Conservation (phyloP, 306 rosid species). For the Astragalus glycyphyllos region DNA sequence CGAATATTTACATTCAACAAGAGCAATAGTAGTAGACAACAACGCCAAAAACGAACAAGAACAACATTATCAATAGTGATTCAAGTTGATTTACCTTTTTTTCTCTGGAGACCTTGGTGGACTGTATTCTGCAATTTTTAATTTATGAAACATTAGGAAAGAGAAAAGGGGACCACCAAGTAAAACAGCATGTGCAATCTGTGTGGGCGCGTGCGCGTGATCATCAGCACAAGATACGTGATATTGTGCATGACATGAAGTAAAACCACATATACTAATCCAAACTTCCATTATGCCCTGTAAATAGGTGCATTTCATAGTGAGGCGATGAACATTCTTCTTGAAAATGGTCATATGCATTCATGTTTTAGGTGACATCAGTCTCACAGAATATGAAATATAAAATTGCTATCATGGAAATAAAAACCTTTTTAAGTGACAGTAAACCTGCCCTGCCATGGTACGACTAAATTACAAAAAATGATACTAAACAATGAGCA, state of each 20-base stretch:
- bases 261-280: constrained; percentile 19
- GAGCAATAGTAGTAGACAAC: constrained; percentile 28
- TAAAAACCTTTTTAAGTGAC: constrained; percentile 20
- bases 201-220: neutral
- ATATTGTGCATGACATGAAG: constrained; percentile 11
- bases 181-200: constrained; percentile 27
- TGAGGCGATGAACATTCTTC: constrained; percentile 27
- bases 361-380: constrained; percentile 34
- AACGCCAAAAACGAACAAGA: constrained; percentile 18
- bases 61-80: constrained; percentile 18
- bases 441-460: constrained; percentile 16
- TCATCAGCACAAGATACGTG: neutral
- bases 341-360: constrained; percentile 12
- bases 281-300: constrained; percentile 16
- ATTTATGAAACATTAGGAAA: constrained; percentile 48
- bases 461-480: constrained; percentile 4
- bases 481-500: constrained; percentile 39
- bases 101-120: constrained; percentile 68
- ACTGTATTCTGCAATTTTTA: constrained; percentile 71
- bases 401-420: constrained; percentile 33
- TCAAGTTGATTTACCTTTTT: constrained; percentile 55
- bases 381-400: constrained; percentile 29
- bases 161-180: constrained; percentile 26
- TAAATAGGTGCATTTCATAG: constrained; percentile 32
- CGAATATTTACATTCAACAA: constrained; percentile 6